Evolutionary conservation across 495 filamentous ascomycete species (phyloP).

Genomic region (Xylaria sp.): DNA sequence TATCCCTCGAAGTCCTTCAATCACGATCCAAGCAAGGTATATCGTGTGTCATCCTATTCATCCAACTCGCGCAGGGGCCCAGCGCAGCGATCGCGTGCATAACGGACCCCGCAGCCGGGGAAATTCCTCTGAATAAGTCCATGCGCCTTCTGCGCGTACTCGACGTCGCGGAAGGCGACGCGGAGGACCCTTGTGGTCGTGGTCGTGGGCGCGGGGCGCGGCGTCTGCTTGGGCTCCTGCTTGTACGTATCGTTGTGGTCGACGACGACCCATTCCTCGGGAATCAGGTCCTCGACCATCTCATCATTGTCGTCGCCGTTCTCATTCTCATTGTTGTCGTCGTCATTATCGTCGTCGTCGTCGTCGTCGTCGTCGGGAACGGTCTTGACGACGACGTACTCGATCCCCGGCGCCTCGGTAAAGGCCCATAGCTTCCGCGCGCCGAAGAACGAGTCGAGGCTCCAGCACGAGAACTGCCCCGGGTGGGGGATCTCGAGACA

Average conservation of each 20-base stretch:
- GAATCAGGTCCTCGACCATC: not conserved
- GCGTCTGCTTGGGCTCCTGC: not conserved
- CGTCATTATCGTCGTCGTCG: not conserved
- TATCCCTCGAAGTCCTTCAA: too few relatives aligned
- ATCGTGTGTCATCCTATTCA: not conserved
- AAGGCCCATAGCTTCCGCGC: not conserved
- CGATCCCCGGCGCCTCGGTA: not conserved
- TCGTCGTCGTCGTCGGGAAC: not conserved
- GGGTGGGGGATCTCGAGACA: not conserved
- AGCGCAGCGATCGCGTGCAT: not conserved
- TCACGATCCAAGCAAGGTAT: too few relatives aligned
- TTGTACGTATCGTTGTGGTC: not conserved
- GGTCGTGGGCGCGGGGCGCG: not conserved
- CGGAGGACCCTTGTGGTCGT: not conserved
- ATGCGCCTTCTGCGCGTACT: not conserved
- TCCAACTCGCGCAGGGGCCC: conserved; percentile 13
- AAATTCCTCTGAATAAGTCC: not conserved
- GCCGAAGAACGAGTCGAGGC: not conserved
- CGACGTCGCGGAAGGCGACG: not conserved
- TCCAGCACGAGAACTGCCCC: not conserved
- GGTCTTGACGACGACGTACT: not conserved
- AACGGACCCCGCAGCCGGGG: not conserved
- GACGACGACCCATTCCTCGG: not conserved
- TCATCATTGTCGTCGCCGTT: not conserved
- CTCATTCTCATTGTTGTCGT: not conserved